Conservation (phyloP, 352 stramenopile species). For the Phytopythium litorale region DNA sequence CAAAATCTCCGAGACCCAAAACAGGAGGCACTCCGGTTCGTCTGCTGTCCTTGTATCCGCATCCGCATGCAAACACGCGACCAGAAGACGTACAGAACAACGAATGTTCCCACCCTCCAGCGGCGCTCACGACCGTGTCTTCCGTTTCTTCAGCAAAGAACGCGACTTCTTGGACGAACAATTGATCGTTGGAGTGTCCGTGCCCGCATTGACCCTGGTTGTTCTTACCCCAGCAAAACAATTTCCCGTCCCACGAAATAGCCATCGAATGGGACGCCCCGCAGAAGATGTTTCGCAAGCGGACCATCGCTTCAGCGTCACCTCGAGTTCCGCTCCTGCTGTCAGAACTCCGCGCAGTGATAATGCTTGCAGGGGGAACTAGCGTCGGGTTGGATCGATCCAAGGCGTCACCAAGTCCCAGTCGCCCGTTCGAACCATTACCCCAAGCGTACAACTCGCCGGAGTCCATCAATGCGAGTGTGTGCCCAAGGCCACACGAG, state of each 20-base stretch:
- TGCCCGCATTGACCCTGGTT: slow-evolving; percentile 84
- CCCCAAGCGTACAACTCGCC: slow-evolving; percentile 83
- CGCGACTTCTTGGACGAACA: slow-evolving; percentile 44
- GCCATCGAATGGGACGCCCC: slow-evolving; percentile 78
- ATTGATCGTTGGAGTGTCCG: slow-evolving; percentile 73
- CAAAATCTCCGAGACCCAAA: slow-evolving; percentile 65
- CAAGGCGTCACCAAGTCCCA: slow-evolving; percentile 74
- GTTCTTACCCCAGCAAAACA: slow-evolving; percentile 80
- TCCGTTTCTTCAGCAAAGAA: slow-evolving; percentile 49
- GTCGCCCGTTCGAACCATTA: slow-evolving; percentile 79
- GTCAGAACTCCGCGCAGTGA: background rate
- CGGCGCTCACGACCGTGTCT: slow-evolving; percentile 44
- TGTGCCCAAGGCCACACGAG: slow-evolving; percentile 64
- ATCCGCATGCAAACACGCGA: slow-evolving; percentile 69
- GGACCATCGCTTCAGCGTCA: background rate
- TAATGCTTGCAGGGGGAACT: slow-evolving; percentile 2
- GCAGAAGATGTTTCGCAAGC: slow-evolving; percentile 52
- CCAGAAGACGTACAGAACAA: slow-evolving; percentile 65
- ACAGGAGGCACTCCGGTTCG: slow-evolving; percentile 79
- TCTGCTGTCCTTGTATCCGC: slow-evolving; percentile 83
- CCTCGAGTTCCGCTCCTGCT: background rate
- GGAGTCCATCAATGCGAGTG: slow-evolving; percentile 47
- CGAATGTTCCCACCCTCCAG: slow-evolving; percentile 81
- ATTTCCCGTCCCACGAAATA: slow-evolving; percentile 44
- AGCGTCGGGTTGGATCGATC: slow-evolving; percentile 60